Evolutionary conservation across 257 asterid genomes (phyloP).

Genomic region (Penstemon eatonii): DNA sequence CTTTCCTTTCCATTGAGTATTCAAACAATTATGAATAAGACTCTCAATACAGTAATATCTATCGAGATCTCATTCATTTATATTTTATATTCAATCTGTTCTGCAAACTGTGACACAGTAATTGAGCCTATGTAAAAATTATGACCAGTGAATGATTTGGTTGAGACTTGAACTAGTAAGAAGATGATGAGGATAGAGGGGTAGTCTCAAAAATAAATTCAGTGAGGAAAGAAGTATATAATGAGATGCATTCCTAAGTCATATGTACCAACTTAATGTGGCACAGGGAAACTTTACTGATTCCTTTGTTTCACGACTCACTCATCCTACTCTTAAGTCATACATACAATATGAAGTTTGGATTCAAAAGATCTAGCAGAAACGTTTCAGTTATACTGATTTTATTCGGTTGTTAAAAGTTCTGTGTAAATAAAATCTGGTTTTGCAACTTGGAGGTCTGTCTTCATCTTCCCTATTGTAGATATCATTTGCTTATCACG

Average conservation of each 20-base stretch:
- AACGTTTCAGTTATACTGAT: too few species aligned
- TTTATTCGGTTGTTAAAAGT: neutral
- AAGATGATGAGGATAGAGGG: neutral
- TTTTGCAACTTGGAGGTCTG: constrained; percentile 12
- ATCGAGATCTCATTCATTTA: constrained; percentile 9
- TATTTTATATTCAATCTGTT: constrained; percentile 2
- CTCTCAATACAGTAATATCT: neutral
- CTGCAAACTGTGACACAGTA: constrained; percentile 8
- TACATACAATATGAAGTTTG: too few species aligned
- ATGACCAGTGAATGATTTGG: neutral
- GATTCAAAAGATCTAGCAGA: too few species aligned
- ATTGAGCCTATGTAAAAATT: neutral
- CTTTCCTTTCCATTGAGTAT: neutral
- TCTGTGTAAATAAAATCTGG: neutral
- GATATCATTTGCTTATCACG: neutral
- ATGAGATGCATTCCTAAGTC: neutral
- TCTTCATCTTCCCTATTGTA: neutral
- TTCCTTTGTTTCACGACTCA: neutral
- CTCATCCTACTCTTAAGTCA: too few species aligned
- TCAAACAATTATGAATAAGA: neutral
- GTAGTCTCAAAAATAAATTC: constrained; percentile 5
- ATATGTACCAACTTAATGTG: constrained; percentile 4
- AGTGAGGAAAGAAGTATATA: neutral
- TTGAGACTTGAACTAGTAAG: constrained; percentile 6
- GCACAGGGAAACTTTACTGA: neutral